These are phyloP conservation scores for Solanum okadae DNA, from an alignment of 257 asterid species.

Conservation along the genomic window DNA sequence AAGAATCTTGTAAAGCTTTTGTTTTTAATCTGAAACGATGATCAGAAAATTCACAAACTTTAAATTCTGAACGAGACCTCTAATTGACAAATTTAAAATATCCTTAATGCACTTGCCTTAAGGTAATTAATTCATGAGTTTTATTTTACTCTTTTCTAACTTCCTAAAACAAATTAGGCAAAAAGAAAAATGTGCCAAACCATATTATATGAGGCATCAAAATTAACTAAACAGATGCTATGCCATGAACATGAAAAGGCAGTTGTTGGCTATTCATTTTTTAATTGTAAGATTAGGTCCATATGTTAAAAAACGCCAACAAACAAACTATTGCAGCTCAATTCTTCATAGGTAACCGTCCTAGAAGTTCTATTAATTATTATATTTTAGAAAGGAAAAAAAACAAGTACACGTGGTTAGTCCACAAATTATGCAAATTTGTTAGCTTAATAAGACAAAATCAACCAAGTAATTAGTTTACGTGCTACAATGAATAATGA, in stretches of 20 bases:
- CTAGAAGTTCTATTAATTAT: neutral
- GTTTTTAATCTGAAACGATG: no score
- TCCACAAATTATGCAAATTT: neutral
- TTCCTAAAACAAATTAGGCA: neutral
- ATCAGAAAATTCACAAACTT: no score
- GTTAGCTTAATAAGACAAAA: neutral
- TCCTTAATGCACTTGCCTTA: neutral
- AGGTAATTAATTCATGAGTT: neutral
- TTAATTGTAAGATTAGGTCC: neutral
- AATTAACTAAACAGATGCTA: neutral
- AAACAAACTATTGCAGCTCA: neutral
- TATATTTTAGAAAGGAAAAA: no score
- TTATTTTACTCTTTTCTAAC: neutral
- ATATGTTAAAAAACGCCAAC: neutral
- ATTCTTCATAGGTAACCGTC: neutral
- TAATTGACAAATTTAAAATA: neutral
- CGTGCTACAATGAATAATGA: neutral
- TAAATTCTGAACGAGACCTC: no score
- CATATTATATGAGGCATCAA: neutral
- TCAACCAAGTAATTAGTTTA: neutral
- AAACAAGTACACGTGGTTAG: constrained; percentile 11
- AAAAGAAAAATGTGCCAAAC: neutral
- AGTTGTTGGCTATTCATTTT: neutral
- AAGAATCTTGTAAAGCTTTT: neutral
- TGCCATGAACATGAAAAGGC: neutral